Evolutionary conservation across 768 basidiomycete species (phyloP).

Genomic region (Panellus pusillus): DNA sequence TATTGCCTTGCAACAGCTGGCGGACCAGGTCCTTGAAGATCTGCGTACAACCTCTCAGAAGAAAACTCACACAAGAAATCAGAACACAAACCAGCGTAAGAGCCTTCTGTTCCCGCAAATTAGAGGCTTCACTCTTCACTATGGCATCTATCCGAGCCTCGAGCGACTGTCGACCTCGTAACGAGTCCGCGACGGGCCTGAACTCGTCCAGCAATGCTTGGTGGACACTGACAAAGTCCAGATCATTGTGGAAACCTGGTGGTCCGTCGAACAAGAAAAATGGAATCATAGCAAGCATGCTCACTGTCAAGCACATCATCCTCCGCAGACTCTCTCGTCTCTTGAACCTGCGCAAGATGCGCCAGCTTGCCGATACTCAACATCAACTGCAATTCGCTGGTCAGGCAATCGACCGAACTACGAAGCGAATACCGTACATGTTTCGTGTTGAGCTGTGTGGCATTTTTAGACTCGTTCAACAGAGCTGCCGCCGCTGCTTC

Average conservation of each 20-base stretch:
- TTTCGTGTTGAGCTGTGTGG: conserved; percentile 63
- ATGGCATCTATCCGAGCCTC: conserved; percentile 71
- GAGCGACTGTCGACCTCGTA: conserved; percentile 61
- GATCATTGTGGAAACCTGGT: conserved; percentile 78
- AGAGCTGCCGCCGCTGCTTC: conserved; percentile 65
- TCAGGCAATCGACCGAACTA: background rate
- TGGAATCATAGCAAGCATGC: conserved; percentile 12
- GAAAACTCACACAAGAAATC: background rate
- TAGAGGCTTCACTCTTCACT: conserved; percentile 51
- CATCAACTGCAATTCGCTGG: conserved; percentile 60
- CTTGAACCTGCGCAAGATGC: conserved; percentile 77
- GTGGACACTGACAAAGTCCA: conserved; percentile 88
- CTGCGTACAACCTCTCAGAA: conserved; percentile 31
- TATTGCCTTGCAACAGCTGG: conserved; percentile 70
- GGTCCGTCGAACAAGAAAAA: conserved; percentile 6
- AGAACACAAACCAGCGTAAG: conserved; percentile 47
- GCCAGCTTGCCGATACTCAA: conserved; percentile 89
- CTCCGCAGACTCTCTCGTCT: conserved; percentile 45
- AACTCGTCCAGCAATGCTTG: conserved; percentile 66
- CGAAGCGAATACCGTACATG: conserved; percentile 55
- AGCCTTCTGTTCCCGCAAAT: conserved; percentile 46
- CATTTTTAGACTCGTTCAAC: conserved; percentile 56
- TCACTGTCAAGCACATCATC: conserved; percentile 58
- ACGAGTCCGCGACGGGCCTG: conserved; percentile 42
- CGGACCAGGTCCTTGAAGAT: conserved; percentile 71